Base-by-base conservation (phyloP, 1,284 basidiomycete species). In the Moesziomyces sp. region DNA sequence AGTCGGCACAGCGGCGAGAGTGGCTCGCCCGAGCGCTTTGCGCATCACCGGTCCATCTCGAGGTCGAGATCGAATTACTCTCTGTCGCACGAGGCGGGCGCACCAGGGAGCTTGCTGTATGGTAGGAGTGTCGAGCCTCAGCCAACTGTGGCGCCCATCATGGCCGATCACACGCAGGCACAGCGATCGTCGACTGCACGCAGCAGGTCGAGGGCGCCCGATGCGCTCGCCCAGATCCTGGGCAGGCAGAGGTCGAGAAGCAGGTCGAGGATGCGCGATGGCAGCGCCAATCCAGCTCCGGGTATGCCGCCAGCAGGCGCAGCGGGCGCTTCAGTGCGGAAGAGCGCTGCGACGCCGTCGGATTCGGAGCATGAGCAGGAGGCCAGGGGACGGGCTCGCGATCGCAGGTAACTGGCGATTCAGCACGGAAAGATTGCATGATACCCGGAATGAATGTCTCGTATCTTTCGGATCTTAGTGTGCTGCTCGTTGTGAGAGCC, bases 181-280 rank as follows among this genome's bases (percentile, higher is more conserved):
- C 59, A 67, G 40, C 52, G 75, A 3, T 62, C 67, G 7, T 68
- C 72, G 23, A 76, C 76, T 13, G 58, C 55, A 5, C 54, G 66
- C 13, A 71, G 70, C 30, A 49, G 76, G 5, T 75, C 73, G 19
- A 46, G 76, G 9, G 76, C 76, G 3, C 76, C 76, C 0, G 76
- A 78, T 24, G 76, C 76, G 1, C 46, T 78, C 26, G 60, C 74
- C 19, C 62, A 76, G 52, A 68, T 76, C 26, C 49, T 78, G 38
- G 67, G 62, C 21, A n/a, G 69, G 19, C 56, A 64, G 14, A 49
- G 72, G 7, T 69, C 72, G 23, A 42, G 52, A 18, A 74, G 72
- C 52, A 66, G 72, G 1, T 60, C 71, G n/a, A 23, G 71, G 14
- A 52, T 38, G 5, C 46, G 55, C 5, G 56, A 55, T 19, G 44